Conservation (phyloP, 306 rosid genomes). For the Prunus davidiana region DNA sequence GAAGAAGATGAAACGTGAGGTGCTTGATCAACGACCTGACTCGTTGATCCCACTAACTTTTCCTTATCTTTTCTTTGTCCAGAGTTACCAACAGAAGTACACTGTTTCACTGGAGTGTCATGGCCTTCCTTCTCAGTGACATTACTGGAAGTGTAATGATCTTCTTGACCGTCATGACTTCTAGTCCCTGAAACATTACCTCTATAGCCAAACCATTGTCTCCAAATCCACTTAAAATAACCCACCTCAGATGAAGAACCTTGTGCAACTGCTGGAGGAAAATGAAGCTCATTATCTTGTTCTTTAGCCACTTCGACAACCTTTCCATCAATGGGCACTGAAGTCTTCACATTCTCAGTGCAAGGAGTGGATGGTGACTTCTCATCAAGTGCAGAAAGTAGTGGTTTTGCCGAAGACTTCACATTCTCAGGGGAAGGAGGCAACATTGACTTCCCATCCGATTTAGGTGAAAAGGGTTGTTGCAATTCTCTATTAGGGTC, state of each 20-base stretch:
- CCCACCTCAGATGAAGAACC: constrained; percentile 29
- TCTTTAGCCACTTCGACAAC: constrained; percentile 10
- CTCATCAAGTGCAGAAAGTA: constrained; percentile 10
- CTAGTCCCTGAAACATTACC: constrained; percentile 26
- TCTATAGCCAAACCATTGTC: constrained; percentile 26
- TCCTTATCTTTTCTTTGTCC: constrained; percentile 29
- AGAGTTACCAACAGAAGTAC: neutral
- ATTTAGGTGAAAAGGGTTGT: constrained; percentile 7
- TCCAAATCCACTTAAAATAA: constrained; percentile 38
- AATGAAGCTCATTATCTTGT: constrained; percentile 26
- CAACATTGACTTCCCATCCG: constrained; percentile 13
- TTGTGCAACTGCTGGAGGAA: constrained; percentile 2
- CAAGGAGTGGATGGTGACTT: constrained; percentile 23
- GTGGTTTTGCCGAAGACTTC: neutral
- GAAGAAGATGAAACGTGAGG: constrained; percentile 25
- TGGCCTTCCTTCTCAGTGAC: constrained; percentile 29
- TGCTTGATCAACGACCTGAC: constrained; percentile 38
- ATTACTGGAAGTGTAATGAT: constrained; percentile 20
- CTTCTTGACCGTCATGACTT: constrained; percentile 31
- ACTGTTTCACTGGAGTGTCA: neutral
- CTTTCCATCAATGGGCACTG: constrained; percentile 6
- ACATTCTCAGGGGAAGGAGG: neutral
- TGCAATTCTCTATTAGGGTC: constrained; percentile 23
- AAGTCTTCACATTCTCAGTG: constrained; percentile 13
- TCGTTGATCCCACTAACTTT: constrained; percentile 23